Conservation (phyloP, 1,139 yeast species). For the Saccharomycopsis crataegensis region DNA sequence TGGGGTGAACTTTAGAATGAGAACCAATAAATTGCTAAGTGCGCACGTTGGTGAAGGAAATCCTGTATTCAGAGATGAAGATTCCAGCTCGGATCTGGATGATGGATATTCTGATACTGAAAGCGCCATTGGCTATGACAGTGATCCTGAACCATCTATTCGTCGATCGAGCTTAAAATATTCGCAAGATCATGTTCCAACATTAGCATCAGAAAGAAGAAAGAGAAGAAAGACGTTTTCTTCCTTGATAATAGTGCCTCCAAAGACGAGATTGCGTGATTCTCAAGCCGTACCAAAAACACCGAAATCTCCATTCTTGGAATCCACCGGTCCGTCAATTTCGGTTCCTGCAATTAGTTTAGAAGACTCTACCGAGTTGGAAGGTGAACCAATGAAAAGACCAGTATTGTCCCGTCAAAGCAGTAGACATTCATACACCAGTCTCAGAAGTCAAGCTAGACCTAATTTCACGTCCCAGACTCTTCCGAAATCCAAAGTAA, state of each 20-base stretch:
- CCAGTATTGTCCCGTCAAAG: slow-evolving; percentile 26
- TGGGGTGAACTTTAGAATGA: slow-evolving; percentile 73
- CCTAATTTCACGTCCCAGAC: slow-evolving; percentile 78
- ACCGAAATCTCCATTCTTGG: slow-evolving; percentile 17
- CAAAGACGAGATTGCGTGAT: not conserved
- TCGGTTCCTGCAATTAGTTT: slow-evolving; percentile 6
- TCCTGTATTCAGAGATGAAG: slow-evolving; percentile 24
- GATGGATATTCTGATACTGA: slow-evolving; percentile 19
- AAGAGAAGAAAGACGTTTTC: slow-evolving; percentile 16
- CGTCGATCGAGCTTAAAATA: not conserved
- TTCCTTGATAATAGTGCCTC: not conserved
- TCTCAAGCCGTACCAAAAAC: not conserved
- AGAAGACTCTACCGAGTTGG: slow-evolving; percentile 7
- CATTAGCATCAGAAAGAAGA: slow-evolving; percentile 13
- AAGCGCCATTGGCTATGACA: slow-evolving; percentile 6
- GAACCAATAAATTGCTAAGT: slow-evolving; percentile 41
- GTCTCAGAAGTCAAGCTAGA: slow-evolving; percentile 35
- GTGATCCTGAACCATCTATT: slow-evolving; percentile 17
- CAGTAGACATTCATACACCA: slow-evolving; percentile 27
- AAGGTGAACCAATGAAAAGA: not conserved
- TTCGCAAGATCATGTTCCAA: not conserved
- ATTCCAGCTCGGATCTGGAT: slow-evolving; percentile 23
- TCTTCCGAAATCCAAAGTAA: slow-evolving; percentile 63
- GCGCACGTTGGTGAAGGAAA: slow-evolving; percentile 30
- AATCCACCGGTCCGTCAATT: not conserved